A percentile compares a stretch with the other conserved stretches of the same genome.
phyloP scores from a whole-genome alignment of 2,329 filamentous ascomycete genomes.

The Pseudocercospora fijiensis region DNA sequence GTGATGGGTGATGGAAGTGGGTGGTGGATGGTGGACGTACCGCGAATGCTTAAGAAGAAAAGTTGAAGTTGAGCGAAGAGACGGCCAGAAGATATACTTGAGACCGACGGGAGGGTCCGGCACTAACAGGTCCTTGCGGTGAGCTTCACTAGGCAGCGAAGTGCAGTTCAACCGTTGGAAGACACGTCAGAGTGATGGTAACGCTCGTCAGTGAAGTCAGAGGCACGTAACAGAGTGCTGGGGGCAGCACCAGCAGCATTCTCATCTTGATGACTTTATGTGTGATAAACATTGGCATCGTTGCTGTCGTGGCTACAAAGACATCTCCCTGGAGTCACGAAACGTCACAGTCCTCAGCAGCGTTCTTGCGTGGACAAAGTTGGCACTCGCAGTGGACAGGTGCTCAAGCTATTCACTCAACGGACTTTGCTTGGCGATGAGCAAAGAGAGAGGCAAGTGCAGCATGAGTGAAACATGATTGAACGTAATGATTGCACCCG shows the following conservation, averaged over 20 bases:
- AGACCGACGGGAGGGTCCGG: neutral
- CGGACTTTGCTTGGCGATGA: neutral
- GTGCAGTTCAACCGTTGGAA: neutral
- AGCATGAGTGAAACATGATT: neutral
- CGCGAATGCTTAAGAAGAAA: neutral
- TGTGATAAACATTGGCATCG: no score
- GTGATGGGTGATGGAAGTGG: neutral
- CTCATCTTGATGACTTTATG: no score
- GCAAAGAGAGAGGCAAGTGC: neutral
- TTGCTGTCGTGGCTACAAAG: neutral
- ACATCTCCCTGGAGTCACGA: no score
- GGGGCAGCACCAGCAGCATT: neutral
- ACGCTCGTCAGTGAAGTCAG: neutral
- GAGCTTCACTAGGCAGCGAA: neutral
- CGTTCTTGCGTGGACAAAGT: no score
- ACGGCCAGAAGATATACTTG: neutral
- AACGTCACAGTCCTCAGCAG: no score
- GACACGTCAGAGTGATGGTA: neutral
- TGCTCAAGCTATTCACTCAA: neutral
- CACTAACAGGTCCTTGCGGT: neutral
- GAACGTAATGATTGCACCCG: neutral
- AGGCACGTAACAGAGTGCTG: neutral
- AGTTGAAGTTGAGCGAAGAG: neutral
- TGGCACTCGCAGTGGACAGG: no score
- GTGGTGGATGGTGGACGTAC: neutral